Conservation (phyloP, 257 asterid genomes). For the Petunia axillaris region DNA sequence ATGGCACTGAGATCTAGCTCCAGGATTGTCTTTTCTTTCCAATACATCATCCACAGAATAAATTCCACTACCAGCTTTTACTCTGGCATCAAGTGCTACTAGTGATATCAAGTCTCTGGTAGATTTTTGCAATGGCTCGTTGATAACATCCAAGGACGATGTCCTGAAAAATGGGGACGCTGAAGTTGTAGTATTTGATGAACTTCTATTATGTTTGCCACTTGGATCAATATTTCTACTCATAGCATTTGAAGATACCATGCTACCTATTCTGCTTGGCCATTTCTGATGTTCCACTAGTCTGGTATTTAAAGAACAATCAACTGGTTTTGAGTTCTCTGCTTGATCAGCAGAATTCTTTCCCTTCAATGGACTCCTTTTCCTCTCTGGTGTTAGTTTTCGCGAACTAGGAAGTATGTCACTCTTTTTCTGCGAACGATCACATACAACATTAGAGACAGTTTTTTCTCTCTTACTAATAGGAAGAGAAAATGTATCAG, state of each 20-base stretch:
- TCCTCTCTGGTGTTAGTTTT: conserved; percentile 73
- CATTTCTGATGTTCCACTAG: conserved; percentile 76
- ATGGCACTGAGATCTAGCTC: conserved; percentile 51
- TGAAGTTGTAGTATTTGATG: conserved; percentile 34
- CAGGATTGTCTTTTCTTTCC: conserved; percentile 53
- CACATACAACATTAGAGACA: conserved; percentile 45
- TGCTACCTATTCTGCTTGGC: conserved; percentile 65
- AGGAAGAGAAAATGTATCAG: conserved; percentile 54
- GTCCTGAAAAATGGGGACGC: conserved; percentile 52
- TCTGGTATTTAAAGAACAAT: conserved; percentile 47
- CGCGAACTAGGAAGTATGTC: conserved; percentile 50
- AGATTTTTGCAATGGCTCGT: conserved; percentile 54
- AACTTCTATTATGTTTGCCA: conserved; percentile 42
- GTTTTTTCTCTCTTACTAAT: conserved; percentile 61
- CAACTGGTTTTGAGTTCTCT: conserved; percentile 82
- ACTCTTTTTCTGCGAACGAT: conserved; percentile 52
- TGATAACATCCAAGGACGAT: conserved; percentile 65
- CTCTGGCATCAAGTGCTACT: conserved; percentile 42
- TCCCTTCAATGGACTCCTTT: conserved; percentile 72
- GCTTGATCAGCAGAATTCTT: conserved; percentile 58
- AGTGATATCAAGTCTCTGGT: conserved; percentile 49
- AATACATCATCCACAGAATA: conserved; percentile 54
- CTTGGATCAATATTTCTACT: conserved; percentile 53
- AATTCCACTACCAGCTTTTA: conserved; percentile 18
- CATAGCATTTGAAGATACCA: conserved; percentile 40